Base-by-base conservation (phyloP, 257 asterid genomes). In the Lycium barbarum region DNA sequence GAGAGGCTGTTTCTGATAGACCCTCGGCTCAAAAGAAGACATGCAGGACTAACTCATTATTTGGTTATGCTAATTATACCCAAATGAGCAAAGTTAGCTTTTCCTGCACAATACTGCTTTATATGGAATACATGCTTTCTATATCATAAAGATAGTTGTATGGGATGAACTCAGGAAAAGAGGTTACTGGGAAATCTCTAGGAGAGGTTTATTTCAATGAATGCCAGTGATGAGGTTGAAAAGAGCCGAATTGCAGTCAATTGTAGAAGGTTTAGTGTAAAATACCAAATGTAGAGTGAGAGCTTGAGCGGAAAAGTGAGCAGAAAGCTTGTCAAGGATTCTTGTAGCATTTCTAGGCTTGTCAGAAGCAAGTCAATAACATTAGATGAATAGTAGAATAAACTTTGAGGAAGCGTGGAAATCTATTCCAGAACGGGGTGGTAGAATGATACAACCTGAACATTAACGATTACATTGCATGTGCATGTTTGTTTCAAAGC, bases 81-180 rank as follows among this genome's bases (percentile, higher is more conserved):
- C 26, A 38, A 68, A 38, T 71, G 36, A 43, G 55, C 35, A 71
- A 43, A 71, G 33, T 43, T 71, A 8, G 17, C 36, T 43, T 40
- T 71, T 43, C 35, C 79, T 70, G 55, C 79, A 70, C 9, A 71
- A 71, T 71, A 2, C 79, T 71, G 79, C 57, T 43, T 71, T 71
- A 9, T 9, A 43, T 71, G 57, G 9, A 71, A 43, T 43, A 40
- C 57, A 18, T 36, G 36, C 43, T 71, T 71, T 18, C 8, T 71
- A 1, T 71, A 43, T 71, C 79, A 72, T 10, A n/a, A 18, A 72
- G 57, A 51, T 72, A 45, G 79, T 70, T 43, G 57, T 43, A n/a
- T 72, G 80, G 26, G 17, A 72, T 72, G 15, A n/a, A 72, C 80
- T 43, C 57, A 10, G 53, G 54, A 70, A 20, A 72, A 72, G 80